phyloP scores from a whole-genome alignment of 225 moss, liverwort and hornwort genomes.

The Asterella californica region DNA sequence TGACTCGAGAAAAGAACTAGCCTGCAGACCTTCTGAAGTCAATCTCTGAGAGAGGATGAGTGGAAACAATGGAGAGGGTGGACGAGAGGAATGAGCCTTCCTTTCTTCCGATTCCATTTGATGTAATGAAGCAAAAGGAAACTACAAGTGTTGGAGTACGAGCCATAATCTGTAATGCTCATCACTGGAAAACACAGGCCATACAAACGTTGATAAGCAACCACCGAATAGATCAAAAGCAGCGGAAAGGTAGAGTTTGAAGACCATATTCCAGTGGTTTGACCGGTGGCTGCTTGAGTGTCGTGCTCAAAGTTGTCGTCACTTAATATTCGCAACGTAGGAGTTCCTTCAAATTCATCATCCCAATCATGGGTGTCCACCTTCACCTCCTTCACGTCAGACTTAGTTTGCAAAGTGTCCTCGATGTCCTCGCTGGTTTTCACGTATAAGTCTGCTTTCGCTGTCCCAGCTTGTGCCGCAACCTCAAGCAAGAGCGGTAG shows the following conservation, averaged over 20 bases:
- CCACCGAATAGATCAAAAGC: background rate
- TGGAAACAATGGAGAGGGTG: background rate
- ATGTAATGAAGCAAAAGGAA: background rate
- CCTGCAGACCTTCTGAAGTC: constrained; percentile 43
- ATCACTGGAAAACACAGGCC: background rate
- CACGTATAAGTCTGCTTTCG: background rate
- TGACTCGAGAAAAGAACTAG: constrained; percentile 71
- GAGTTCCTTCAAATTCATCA: constrained; percentile 19
- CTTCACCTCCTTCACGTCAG: background rate
- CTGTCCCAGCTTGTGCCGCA: background rate
- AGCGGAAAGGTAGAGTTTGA: background rate
- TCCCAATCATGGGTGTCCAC: constrained; percentile 8
- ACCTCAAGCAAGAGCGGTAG: background rate
- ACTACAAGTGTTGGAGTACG: background rate
- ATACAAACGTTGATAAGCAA: background rate
- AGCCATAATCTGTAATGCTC: background rate
- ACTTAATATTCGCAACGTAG: constrained; percentile 46
- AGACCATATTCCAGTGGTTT: constrained; percentile 89
- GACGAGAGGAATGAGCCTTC: background rate
- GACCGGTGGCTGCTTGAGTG: constrained; percentile 87
- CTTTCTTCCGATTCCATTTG: background rate
- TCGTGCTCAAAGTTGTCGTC: constrained; percentile 91
- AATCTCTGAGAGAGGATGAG: background rate
- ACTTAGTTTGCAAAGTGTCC: background rate
- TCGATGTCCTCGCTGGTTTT: background rate